These are phyloP conservation scores for Licmophora abbreviata DNA, from an alignment of 108 stramenopile species.

Conservation along the genomic window DNA sequence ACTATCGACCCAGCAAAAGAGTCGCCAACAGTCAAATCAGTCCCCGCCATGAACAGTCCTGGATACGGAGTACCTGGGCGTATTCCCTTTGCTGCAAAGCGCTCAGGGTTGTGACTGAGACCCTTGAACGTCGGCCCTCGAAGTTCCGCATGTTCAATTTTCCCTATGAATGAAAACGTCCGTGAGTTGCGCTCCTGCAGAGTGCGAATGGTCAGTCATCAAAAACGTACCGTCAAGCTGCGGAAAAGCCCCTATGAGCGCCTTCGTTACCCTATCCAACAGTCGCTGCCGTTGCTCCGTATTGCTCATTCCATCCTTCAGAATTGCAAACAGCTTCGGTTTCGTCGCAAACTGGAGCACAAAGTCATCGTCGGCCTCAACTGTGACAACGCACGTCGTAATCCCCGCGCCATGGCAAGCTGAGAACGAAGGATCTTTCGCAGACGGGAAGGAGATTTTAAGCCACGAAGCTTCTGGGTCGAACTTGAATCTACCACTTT, in stretches of 20 bases:
- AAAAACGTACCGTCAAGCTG: conserved; percentile 69
- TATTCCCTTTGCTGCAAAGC: conserved; percentile 81
- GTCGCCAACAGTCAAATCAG: conserved; percentile 76
- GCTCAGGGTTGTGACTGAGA: conserved; percentile 68
- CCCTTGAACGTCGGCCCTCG: conserved; percentile 53
- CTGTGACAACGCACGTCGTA: conserved; percentile 80
- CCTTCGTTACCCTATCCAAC: conserved; percentile 52
- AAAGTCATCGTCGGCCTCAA: conserved; percentile 89
- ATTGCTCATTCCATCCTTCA: conserved; percentile 2
- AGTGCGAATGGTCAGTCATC: conserved; percentile 2
- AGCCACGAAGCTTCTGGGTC: conserved; percentile 71
- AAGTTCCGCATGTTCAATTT: conserved; percentile 33
- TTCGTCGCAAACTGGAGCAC: conserved; percentile 73
- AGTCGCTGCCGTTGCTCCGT: conserved; percentile 35
- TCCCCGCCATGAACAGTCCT: conserved; percentile 66
- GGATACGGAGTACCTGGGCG: conserved; percentile 71
- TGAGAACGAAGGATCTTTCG: conserved; percentile 83
- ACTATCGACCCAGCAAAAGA: conserved; percentile 72
- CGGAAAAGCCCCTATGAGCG: conserved; percentile 53
- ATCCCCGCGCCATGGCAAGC: conserved; percentile 45
- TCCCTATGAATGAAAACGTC: too few species aligned
- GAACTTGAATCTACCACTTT: conserved; percentile 33
- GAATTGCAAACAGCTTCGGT: conserved; percentile 62
- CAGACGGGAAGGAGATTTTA: conserved; percentile 83
- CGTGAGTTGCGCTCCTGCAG: background rate